Conservation (phyloP, 176 grass and related monocot genomes). For the Neostapfia colusana region DNA sequence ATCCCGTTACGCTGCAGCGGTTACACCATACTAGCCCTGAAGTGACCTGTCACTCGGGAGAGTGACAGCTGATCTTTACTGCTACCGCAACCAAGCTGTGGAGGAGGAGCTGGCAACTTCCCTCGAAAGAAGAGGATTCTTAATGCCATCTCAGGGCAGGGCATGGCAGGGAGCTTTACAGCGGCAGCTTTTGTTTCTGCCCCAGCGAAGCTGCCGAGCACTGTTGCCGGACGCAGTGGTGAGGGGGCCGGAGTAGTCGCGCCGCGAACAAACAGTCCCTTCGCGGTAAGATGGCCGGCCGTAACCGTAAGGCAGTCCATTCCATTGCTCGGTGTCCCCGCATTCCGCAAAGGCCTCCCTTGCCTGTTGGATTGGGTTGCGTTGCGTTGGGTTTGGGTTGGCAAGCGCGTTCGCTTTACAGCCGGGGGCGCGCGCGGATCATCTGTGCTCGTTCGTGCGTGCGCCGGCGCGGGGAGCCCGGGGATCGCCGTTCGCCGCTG, state of each 20-base stretch:
- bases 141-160: neutral
- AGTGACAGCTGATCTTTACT: too few species aligned
- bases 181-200: conserved; percentile 1
- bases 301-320: too few species aligned
- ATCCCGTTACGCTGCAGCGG: neutral
- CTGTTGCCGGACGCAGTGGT: neutral
- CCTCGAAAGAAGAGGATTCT: conserved; percentile 13
- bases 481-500: too few species aligned
- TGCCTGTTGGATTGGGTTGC: neutral
- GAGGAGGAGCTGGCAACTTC: neutral
- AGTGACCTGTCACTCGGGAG: too few species aligned
- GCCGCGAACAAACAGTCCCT: neutral
- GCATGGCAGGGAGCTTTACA: too few species aligned
- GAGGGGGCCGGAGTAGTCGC: neutral
- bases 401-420: conserved; percentile 42
- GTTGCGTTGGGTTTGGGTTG: too few species aligned
- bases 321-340: too few species aligned
- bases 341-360: too few species aligned
- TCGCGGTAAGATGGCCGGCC: conserved; percentile 23
- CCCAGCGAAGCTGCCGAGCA: neutral
- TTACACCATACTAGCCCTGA: too few species aligned
- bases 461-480: too few species aligned
- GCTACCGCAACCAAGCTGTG: too few species aligned
- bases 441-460: too few species aligned
- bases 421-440: neutral